Percentiles rank a stretch among this genome's conserved stretches.
phyloP scores from a whole-genome alignment of 345 rosid species.

The Rhizophora mangle region DNA sequence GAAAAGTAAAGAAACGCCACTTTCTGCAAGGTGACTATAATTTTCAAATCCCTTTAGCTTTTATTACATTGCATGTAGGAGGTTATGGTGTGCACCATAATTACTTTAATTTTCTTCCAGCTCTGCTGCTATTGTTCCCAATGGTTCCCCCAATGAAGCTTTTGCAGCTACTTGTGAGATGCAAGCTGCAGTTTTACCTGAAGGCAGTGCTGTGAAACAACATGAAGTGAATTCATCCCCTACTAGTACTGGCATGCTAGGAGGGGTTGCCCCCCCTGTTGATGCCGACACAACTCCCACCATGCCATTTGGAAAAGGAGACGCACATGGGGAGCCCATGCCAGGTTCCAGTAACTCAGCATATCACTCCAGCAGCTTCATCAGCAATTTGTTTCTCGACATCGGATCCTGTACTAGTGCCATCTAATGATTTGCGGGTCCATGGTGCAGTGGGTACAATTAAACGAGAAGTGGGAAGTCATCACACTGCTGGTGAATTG shows the following conservation, averaged over 20 bases:
- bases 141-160: constrained; percentile 43
- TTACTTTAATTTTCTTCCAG: constrained; percentile 36
- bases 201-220: constrained; percentile 34
- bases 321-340: constrained; percentile 31
- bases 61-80: constrained; percentile 4
- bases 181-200: constrained; percentile 22
- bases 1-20: constrained; percentile 43
- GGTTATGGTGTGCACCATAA: constrained; percentile 6
- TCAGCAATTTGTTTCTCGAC: constrained; percentile 53
- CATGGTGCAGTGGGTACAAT: constrained; percentile 43
- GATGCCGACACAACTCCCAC: constrained; percentile 38
- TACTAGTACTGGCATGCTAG: constrained; percentile 32
- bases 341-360: constrained; percentile 33
- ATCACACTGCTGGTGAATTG: constrained; percentile 37
- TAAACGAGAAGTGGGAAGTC: constrained; percentile 48
- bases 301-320: constrained; percentile 43
- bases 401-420: constrained; percentile 57
- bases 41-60: constrained; percentile 5
- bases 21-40: constrained; percentile 45
- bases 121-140: constrained; percentile 37
- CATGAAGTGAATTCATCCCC: constrained; percentile 40
- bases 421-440: constrained; percentile 41
- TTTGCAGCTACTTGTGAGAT: constrained; percentile 27
- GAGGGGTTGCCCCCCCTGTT: constrained; percentile 28
- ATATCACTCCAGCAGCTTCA: constrained; percentile 46